These are phyloP conservation scores for Porcisia hertigi DNA, from an alignment of 208 protist genomes.

Conservation along the genomic window DNA sequence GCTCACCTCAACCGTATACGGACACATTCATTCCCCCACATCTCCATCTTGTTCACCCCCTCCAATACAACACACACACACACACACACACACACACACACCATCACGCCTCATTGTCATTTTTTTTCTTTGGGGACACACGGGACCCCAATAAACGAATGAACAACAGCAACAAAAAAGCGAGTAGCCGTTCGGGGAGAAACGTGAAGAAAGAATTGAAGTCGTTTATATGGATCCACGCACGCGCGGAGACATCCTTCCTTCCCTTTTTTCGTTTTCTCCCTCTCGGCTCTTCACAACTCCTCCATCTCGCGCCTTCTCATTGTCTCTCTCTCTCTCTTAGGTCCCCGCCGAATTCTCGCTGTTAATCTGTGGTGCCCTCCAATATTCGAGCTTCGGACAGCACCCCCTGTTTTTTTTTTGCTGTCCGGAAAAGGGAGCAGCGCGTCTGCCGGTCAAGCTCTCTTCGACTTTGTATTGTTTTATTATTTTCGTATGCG, in stretches of 20 bases:
- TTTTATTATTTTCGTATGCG: neutral
- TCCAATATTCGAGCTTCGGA: neutral
- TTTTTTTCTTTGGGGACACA: too few relatives aligned
- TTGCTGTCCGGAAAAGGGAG: neutral
- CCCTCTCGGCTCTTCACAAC: neutral
- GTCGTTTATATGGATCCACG: neutral
- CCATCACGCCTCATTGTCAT: too few relatives aligned
- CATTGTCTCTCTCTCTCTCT: neutral
- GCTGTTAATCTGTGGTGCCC: neutral
- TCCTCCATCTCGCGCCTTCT: too few relatives aligned
- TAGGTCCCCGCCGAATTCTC: neutral
- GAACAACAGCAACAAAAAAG: too few relatives aligned
- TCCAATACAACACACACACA: too few relatives aligned
- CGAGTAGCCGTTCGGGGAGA: too few relatives aligned
- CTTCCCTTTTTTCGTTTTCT: neutral
- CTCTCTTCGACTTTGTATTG: neutral
- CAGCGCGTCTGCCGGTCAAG: too few relatives aligned
- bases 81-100: too few relatives aligned
- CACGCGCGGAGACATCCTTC: neutral
- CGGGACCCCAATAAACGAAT: too few relatives aligned
- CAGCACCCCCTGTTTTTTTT: neutral
- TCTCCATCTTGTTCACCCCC: too few relatives aligned
- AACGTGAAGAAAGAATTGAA: neutral
- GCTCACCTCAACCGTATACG: too few relatives aligned
- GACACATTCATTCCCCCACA: too few relatives aligned